Conservation (phyloP, 768 basidiomycete species). For the Pisolithus microcarpus region DNA sequence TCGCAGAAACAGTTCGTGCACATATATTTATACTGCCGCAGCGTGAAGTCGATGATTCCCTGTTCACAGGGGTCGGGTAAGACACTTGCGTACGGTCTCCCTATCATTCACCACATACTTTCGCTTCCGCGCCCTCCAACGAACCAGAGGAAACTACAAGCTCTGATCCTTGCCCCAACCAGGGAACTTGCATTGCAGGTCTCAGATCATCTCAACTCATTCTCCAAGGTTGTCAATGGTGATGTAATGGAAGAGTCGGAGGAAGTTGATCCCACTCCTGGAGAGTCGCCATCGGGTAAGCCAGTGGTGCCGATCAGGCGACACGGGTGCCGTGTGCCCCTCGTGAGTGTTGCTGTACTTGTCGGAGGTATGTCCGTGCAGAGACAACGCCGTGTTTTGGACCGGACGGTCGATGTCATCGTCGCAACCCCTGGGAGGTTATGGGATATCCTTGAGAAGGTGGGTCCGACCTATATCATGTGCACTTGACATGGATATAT, state of each 20-base stretch:
- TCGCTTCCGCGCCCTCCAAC: constrained; percentile 32
- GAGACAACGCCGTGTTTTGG: constrained; percentile 82
- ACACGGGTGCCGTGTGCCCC: constrained; percentile 41
- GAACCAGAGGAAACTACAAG: constrained; percentile 51
- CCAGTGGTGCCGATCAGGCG: constrained; percentile 14
- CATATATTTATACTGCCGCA: not conserved
- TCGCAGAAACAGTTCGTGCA: constrained; percentile 79
- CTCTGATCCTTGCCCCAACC: constrained; percentile 86
- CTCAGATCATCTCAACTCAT: constrained; percentile 69
- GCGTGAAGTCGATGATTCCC: not conserved
- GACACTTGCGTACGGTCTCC: constrained; percentile 91
- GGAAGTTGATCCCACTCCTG: constrained; percentile 10
- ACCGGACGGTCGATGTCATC: constrained; percentile 85
- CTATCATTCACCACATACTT: constrained; percentile 73
- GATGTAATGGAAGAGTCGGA: constrained; percentile 25
- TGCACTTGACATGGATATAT: not conserved
- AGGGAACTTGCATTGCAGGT: constrained; percentile 97
- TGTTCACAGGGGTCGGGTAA: constrained; percentile 82
- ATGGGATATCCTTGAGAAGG: constrained; percentile 91
- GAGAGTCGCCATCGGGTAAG: constrained; percentile 15
- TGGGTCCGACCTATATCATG: constrained; percentile 23
- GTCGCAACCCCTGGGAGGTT: constrained; percentile 94
- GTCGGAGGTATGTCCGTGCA: constrained; percentile 94
- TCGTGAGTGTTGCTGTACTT: constrained; percentile 79
- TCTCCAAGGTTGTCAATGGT: constrained; percentile 35